These are phyloP conservation scores for Candolleomyces efflorescens DNA, from an alignment of 768 basidiomycete genomes.

Conservation along the genomic window DNA sequence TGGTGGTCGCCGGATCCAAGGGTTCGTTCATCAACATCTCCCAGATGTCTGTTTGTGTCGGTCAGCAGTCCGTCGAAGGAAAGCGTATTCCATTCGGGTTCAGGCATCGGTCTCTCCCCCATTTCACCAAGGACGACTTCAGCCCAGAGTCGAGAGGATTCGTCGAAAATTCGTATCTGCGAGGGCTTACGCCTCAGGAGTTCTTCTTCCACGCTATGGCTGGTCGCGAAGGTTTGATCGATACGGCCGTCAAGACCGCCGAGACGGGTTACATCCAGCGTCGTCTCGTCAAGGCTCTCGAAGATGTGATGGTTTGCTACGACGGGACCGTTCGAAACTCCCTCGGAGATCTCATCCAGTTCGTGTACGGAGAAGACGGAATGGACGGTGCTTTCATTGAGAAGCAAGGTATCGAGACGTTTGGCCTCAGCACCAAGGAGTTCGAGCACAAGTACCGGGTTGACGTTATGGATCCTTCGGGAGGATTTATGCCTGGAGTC, in stretches of 20 bases:
- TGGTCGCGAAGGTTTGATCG: constrained; percentile 97
- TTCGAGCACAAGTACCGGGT: constrained; percentile 95
- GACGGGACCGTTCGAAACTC: constrained; percentile 98
- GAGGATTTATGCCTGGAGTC: constrained; percentile 74
- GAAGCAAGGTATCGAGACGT: constrained; percentile 89
- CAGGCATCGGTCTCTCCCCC: constrained; percentile 92
- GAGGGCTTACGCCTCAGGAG: constrained; percentile 94
- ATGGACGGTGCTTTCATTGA: constrained; percentile 99
- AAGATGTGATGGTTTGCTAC: constrained; percentile 96
- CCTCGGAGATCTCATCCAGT: constrained; percentile 92
- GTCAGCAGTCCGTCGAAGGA: constrained; percentile 97
- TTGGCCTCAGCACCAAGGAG: constrained; percentile 71
- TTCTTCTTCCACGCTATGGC: constrained; percentile 99
- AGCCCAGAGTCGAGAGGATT: constrained; percentile 97
- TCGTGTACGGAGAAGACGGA: constrained; percentile 97
- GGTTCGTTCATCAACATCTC: constrained; percentile 99
- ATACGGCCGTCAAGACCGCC: constrained; percentile 99
- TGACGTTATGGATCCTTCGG: constrained; percentile 81
- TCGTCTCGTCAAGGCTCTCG: constrained; percentile 94
- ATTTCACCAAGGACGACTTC: constrained; percentile 98
- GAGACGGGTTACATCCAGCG: constrained; percentile 99
- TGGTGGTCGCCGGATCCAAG: constrained; percentile 99
- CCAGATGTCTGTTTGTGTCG: constrained; percentile 99
- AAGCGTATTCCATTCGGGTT: constrained; percentile 98
- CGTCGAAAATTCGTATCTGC: constrained; percentile 97